Base-by-base conservation (phyloP, 2,329 filamentous ascomycete species). In the Talaromyces sp. region DNA sequence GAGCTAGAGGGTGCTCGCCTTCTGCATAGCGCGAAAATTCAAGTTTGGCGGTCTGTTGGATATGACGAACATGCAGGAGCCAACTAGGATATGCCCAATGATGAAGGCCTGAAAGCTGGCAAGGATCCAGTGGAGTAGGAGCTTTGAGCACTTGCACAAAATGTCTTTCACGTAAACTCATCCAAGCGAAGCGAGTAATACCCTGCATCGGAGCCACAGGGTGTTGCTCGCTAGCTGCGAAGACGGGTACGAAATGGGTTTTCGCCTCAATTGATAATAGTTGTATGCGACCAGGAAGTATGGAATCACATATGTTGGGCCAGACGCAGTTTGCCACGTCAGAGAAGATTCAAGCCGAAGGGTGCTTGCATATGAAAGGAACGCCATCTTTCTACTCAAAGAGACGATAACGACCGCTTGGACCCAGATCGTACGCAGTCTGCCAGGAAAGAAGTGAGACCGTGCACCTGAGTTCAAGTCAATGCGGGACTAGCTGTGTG, bases 291-390 rank as follows among this genome's bases (percentile, higher is more conserved):
- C 63, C 67, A 65, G 64, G 65, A 67, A 62, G 61, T 70, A 65
- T 68, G 62, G 62, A 68, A 57, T 59, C 60, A 60, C 52, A 58
- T 36, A 61, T 60, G 61, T 53, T 65, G 63, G 68, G 65, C 74
- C 74, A 76, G 69, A 75, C 69, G 66, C 64, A 68, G 66, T 62
- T 62, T 69, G 75, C 75, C 75, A 77, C 75, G 75, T 77, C 75
- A 77, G 73, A 66, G 56, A 75, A 69, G 69, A 67, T 71, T 69
- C 66, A 71, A 72, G 69, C 66, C 73, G 67, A 74, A 70, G 69
- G 72, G 72, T 72, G 75, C 68, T 67, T 75, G 73, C 73, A 75
- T 72, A 68, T 69, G 66, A 70, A 71, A 70, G 64, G 66, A 64
- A 67, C 63, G 68, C 68, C 68, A 72, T 70, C 68, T 69, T 68